Percentiles rank a stretch among this genome's conserved stretches.
Evolutionary conservation across 2,329 filamentous ascomycete genomes (phyloP).

Genomic region (Fusarium sp.): DNA sequence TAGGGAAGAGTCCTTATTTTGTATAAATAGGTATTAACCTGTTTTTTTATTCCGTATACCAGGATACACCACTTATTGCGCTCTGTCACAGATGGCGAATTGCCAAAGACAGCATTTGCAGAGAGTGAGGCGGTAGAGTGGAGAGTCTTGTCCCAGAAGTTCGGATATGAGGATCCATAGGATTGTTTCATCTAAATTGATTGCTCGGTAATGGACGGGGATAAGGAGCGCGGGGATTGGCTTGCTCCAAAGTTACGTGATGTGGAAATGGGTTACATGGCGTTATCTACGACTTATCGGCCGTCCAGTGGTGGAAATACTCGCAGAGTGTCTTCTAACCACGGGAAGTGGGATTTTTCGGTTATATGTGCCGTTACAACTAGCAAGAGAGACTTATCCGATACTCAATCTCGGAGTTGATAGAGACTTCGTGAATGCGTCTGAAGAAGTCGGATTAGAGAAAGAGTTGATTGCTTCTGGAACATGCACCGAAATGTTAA

Average conservation of each 20-base stretch:
- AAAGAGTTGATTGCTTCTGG: rapidly evolving
- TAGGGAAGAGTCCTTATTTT: too few species aligned
- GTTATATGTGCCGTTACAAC: not conserved
- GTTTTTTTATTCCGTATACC: too few species aligned
- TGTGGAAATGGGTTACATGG: not conserved
- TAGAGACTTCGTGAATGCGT: too few species aligned
- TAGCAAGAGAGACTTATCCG: not conserved
- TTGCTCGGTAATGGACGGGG: not conserved
- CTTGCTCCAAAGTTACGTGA: not conserved
- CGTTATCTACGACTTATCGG: not conserved
- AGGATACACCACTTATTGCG: too few species aligned
- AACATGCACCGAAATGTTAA: not conserved
- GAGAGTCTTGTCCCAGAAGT: too few species aligned
- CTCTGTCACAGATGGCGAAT: too few species aligned
- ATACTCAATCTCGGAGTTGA: not conserved
- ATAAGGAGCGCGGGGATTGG: not conserved
- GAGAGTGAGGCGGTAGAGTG: too few species aligned
- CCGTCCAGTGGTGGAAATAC: not conserved
- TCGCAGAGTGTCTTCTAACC: not conserved
- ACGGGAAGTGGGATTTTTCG: not conserved
- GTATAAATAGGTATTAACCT: too few species aligned
- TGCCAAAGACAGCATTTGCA: too few species aligned
- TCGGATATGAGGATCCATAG: not conserved
- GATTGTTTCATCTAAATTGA: not conserved
- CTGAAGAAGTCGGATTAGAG: rapidly evolving